Conservation (phyloP, 1,139 yeast species). For the Candida neerlandica region DNA sequence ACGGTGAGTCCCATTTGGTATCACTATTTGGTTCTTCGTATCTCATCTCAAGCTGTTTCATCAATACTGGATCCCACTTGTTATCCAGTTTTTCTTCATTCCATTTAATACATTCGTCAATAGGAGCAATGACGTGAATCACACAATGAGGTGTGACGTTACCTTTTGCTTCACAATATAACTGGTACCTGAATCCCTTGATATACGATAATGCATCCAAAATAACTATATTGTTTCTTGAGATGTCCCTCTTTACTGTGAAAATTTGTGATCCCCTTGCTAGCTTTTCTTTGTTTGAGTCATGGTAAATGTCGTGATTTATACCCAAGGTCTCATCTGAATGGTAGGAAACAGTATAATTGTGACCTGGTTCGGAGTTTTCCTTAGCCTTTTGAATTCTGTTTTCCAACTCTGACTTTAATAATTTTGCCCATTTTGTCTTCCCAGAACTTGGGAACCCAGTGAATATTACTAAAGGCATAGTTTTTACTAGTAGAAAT, state of each 20-base stretch:
- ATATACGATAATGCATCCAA: constrained; percentile 87
- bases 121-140: constrained; percentile 72
- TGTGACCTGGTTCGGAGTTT: constrained; percentile 48
- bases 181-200: constrained; percentile 92
- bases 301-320: constrained; percentile 63
- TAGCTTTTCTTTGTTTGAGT: constrained; percentile 73
- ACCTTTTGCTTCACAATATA: constrained; percentile 91
- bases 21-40: constrained; percentile 91
- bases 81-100: constrained; percentile 36
- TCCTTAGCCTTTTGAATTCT: constrained; percentile 45
- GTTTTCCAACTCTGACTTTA: constrained; percentile 49
- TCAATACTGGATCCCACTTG: constrained; percentile 69
- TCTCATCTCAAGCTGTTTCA: constrained; percentile 74
- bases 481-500: constrained; percentile 22
- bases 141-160: constrained; percentile 82
- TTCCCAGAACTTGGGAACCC: constrained; percentile 91
- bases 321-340: constrained; percentile 81
- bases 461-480: constrained; percentile 85
- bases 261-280: constrained; percentile 85
- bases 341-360: constrained; percentile 65
- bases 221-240: constrained; percentile 71
- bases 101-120: constrained; percentile 64
- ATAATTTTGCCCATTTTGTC: constrained; percentile 65
- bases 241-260: constrained; percentile 81
- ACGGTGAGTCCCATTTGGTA: constrained; percentile 93